These are phyloP conservation scores for Blastobotrys raffinosifermentans DNA, from an alignment of 1,139 yeast species.

Conservation along the genomic window DNA sequence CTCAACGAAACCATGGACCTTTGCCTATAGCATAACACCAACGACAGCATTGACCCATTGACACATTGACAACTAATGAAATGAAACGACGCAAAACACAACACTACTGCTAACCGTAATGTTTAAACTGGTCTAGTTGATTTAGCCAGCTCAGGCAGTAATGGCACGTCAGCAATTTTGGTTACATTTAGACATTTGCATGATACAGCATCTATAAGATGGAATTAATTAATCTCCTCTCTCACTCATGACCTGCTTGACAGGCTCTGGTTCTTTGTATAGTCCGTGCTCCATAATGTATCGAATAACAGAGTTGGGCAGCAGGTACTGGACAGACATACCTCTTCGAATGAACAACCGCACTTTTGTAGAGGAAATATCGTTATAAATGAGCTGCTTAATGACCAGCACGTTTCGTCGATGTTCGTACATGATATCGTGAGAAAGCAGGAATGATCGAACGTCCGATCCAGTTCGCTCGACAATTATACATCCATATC, in stretches of 20 bases:
- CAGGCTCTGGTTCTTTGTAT: conserved; percentile 88
- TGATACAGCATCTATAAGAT: background rate
- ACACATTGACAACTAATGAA: too few relatives aligned
- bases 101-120: too few relatives aligned
- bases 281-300: conserved; percentile 89
- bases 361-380: conserved; percentile 91
- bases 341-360: conserved; percentile 86
- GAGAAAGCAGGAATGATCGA: conserved; percentile 80
- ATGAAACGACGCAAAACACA: too few relatives aligned
- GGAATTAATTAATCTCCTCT: conserved; percentile 22
- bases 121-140: too few relatives aligned
- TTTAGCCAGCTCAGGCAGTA: too few relatives aligned
- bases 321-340: conserved; percentile 91
- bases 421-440: conserved; percentile 96
- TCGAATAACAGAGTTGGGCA: conserved; percentile 92
- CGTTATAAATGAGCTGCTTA: conserved; percentile 92
- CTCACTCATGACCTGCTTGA: conserved; percentile 69
- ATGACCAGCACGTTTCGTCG: conserved; percentile 88
- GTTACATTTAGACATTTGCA: too few relatives aligned
- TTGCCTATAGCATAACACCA: too few relatives aligned
- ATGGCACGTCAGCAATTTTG: too few relatives aligned
- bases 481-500: conserved; percentile 91
- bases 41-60: too few relatives aligned
- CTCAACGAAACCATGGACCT: conserved; percentile 11
- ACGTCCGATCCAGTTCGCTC: conserved; percentile 98